These are phyloP conservation scores for Diaporthe citri DNA, from an alignment of 2,329 filamentous ascomycete species.

Conservation along the genomic window DNA sequence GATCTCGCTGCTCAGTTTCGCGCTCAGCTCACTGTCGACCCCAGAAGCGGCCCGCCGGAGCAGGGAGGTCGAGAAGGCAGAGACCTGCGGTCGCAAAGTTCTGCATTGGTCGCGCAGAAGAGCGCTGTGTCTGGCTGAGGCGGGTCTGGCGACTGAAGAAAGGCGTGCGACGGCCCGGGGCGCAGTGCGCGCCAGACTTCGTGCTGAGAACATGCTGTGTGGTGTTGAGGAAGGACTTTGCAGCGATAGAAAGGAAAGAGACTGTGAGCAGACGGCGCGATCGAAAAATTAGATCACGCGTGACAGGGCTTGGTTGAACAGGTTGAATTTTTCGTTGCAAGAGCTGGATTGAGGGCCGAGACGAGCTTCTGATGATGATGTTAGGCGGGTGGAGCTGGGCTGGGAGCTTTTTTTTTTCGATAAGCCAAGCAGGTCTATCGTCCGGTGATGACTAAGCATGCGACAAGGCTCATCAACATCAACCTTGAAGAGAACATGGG, in stretches of 20 bases:
- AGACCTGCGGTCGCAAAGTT: constrained; percentile 55
- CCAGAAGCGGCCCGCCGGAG: constrained; percentile 56
- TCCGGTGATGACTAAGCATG: constrained; percentile 11
- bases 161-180: constrained; percentile 74
- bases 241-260: constrained; percentile 38
- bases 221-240: constrained; percentile 46
- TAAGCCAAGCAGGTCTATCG: neutral
- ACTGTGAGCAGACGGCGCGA: constrained; percentile 42
- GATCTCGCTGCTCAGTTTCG: constrained; percentile 85
- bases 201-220: constrained; percentile 76
- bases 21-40: constrained; percentile 82
- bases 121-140: constrained; percentile 61
- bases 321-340: constrained; percentile 33
- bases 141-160: constrained; percentile 61
- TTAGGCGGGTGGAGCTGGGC: constrained; percentile 6
- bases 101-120: constrained; percentile 61
- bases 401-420: constrained; percentile 5
- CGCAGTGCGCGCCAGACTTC: constrained; percentile 74
- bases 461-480: neutral
- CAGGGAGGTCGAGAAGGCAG: constrained; percentile 64
- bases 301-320: neutral
- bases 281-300: neutral
- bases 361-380: constrained; percentile 32
- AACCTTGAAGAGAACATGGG: too few relatives aligned
- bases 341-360: neutral